Base-by-base conservation (phyloP, 345 rosid genomes). In the Eucalyptus polyanthemos region DNA sequence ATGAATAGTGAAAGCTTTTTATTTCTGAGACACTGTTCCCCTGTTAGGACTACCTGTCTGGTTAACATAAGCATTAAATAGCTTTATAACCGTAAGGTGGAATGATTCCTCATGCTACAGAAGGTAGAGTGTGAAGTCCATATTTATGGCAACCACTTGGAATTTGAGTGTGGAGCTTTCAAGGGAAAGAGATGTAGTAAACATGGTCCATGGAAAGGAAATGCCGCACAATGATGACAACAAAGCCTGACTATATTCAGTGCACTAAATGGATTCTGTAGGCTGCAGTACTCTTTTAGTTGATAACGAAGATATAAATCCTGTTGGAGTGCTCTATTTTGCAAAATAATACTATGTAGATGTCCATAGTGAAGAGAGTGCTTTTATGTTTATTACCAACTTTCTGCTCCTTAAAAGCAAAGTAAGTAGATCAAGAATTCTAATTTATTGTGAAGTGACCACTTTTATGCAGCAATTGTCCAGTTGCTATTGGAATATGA, bases 401-500 rank as follows among this genome's bases (percentile, higher is more conserved):
- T 50, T 87, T 86, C 67, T 72, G 86, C 76, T 88, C 80, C 86
- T 47, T 67, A 45, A 47, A 58, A 53, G 44, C 8, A 89, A 53
- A 76, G n/a, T 86, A 56, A 58, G 56, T 60, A 51, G 62, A 83
- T 13, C 42, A 87, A 86, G 40, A 42, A 5, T 49, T 10, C 54
- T n/a, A 86, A 21, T 60, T 50, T 69, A 42, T 34, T 80, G 19
- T 29, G 69, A 58, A 44, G 87, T 50, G 50, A 31, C 90, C 89
- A 24, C 58, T 80, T 91, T 88, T 60, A 51, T 95, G 94, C 96
- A 97, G 99, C 93, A 88, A 95, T 97, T 87, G 98, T 98, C 45
- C 96, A 90, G 92, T 93, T 94, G 89, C 94, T 97, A 34, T 88
- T 97, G 88, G 95, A 96, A 60, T 93, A 94, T 88, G 97, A 95